phyloP scores from a whole-genome alignment of 2,329 filamentous ascomycete species.

The Hypoxylon sp. region DNA sequence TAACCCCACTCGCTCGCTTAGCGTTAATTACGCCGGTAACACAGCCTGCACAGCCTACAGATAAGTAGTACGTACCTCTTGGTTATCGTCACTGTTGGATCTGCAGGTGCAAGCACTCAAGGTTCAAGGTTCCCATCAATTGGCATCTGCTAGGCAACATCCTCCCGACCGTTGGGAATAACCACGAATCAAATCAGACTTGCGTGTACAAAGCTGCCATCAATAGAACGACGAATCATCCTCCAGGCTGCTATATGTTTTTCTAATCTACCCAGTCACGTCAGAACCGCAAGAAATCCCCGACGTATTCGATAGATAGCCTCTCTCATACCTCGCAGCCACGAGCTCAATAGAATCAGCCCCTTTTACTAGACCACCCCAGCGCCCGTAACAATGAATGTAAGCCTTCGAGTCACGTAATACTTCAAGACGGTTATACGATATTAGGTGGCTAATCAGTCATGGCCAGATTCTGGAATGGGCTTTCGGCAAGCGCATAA shows the following conservation, averaged over 20 bases:
- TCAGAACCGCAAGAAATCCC: conserved; percentile 9
- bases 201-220: conserved; percentile 4
- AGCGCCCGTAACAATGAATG: conserved; percentile 33
- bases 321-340: not conserved
- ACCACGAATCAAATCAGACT: conserved; percentile 8
- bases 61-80: conserved; percentile 35
- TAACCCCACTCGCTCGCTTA: not conserved
- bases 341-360: conserved; percentile 4
- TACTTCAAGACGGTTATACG: not conserved
- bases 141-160: conserved; percentile 25
- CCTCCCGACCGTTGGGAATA: conserved; percentile 16
- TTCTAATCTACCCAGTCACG: not conserved
- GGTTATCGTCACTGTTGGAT: conserved; percentile 21
- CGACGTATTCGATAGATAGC: not conserved
- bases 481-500: conserved; percentile 99
- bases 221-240: conserved; percentile 1
- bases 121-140: conserved; percentile 19
- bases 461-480: conserved; percentile 88
- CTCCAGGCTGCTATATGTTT: conserved; percentile 7
- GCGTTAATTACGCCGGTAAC: not conserved
- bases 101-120: conserved; percentile 1
- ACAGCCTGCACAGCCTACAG: not conserved
- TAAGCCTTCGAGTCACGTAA: conserved; percentile 15
- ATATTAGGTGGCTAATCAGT: conserved; percentile 20
- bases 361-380: conserved; percentile 1